Conservation (phyloP, 139 green algal genomes). For the Raphidocelis subcapitata region DNA sequence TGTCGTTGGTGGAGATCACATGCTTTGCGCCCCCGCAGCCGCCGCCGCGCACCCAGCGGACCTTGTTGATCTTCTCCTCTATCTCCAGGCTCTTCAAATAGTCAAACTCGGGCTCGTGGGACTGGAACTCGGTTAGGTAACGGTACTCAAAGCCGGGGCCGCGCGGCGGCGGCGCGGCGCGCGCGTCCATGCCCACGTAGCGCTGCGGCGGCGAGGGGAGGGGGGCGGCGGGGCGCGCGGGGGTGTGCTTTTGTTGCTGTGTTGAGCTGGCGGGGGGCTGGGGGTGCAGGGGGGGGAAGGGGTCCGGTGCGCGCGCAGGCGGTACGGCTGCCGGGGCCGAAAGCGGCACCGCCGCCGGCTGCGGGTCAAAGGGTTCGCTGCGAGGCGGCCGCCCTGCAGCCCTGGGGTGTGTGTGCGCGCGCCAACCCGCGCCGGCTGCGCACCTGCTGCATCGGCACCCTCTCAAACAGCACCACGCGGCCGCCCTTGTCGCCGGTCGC, state of each 20-base stretch:
- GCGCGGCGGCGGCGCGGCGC: constrained; percentile 15
- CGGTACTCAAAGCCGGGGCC: constrained; percentile 83
- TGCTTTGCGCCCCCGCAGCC: constrained; percentile 58
- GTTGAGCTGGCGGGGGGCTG: too few species aligned
- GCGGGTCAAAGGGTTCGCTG: too few species aligned
- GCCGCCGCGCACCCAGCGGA: constrained; percentile 77
- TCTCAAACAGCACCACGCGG: constrained; percentile 96
- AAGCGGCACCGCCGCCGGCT: too few species aligned
- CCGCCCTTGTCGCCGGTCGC: constrained; percentile 96
- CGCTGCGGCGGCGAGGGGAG: constrained; percentile 30
- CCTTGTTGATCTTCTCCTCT: constrained; percentile 99
- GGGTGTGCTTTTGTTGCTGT: too few species aligned
- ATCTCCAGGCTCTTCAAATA: constrained; percentile 99
- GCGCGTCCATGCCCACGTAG: constrained; percentile 44
- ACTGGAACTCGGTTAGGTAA: constrained; percentile 99
- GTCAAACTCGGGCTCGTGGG: constrained; percentile 98
- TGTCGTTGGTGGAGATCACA: constrained; percentile 95
- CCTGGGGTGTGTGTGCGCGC: too few species aligned
- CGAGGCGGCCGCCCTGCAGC: too few species aligned
- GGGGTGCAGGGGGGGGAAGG: too few species aligned
- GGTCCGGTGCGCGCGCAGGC: too few species aligned
- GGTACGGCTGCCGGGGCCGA: too few species aligned
- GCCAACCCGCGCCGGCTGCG: neutral
- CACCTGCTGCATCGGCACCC: constrained; percentile 47
- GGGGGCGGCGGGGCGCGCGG: too few species aligned